Evolutionary conservation across 306 rosid species (phyloP).

Genomic region (Benincasa hispida): DNA sequence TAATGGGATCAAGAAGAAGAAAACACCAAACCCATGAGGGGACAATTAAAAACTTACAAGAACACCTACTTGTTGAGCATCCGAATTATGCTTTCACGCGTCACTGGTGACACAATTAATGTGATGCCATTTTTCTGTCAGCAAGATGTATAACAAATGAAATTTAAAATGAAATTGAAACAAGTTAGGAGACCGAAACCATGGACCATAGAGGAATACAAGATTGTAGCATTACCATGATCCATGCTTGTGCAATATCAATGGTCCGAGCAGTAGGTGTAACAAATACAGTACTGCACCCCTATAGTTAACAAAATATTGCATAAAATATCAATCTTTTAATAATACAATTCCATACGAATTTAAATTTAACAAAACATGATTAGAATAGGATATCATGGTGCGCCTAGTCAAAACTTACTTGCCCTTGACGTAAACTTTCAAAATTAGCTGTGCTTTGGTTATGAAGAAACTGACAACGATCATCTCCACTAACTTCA

Average conservation of each 20-base stretch:
- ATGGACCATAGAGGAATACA: background rate
- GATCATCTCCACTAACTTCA: slow-evolving; percentile 85
- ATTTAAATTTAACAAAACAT: background rate
- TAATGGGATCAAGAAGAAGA: background rate
- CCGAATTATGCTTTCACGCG: slow-evolving; percentile 37
- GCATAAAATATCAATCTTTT: background rate
- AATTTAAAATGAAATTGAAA: background rate
- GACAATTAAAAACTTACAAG: slow-evolving; percentile 11
- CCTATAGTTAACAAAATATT: slow-evolving; percentile 58
- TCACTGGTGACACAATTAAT: slow-evolving; percentile 58
- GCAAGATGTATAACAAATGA: background rate
- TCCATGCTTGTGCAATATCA: slow-evolving; percentile 85
- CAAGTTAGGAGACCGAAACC: slow-evolving; percentile 8
- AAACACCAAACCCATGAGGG: background rate
- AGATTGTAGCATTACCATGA: slow-evolving; percentile 47
- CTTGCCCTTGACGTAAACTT: slow-evolving; percentile 60
- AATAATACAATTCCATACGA: background rate
- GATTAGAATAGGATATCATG: background rate
- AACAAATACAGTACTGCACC: slow-evolving; percentile 92
- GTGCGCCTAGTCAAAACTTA: slow-evolving; percentile 20
- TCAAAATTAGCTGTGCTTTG: slow-evolving; percentile 91
- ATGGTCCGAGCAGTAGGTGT: slow-evolving; percentile 96
- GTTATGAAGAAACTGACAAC: slow-evolving; percentile 85
- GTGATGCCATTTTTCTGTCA: slow-evolving; percentile 62
- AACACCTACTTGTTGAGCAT: slow-evolving; percentile 75